A percentile compares a stretch with the other conserved stretches of the same genome.
phyloP scores from a whole-genome alignment of 345 rosid species.

The Cardamine chenopodiifolia region DNA sequence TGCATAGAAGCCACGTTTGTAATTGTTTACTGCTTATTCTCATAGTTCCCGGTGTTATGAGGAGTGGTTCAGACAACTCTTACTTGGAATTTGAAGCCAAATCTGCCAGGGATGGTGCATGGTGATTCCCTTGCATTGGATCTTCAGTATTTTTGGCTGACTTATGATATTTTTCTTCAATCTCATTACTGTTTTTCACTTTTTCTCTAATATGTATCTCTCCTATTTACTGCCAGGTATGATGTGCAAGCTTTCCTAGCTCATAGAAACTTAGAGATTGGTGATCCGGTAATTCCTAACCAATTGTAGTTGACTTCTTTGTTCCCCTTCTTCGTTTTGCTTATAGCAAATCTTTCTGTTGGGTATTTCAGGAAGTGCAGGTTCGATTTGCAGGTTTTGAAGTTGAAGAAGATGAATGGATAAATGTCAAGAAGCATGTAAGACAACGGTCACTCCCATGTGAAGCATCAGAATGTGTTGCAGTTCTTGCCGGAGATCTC shows the following conservation, averaged over 20 bases:
- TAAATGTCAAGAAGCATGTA: conserved; percentile 72
- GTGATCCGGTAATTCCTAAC: conserved; percentile 63
- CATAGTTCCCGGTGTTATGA: conserved; percentile 58
- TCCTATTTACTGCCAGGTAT: conserved; percentile 58
- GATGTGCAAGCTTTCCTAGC: conserved; percentile 78
- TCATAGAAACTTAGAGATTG: conserved; percentile 70
- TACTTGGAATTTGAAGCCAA: conserved; percentile 94
- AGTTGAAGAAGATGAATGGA: conserved; percentile 97
- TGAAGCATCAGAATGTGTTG: conserved; percentile 98
- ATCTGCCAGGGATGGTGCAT: conserved; percentile 97
- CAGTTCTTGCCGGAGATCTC: conserved; percentile 97
- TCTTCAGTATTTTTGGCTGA: conserved; percentile 13
- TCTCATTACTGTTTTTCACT: neutral
- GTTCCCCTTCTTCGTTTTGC: conserved; percentile 18
- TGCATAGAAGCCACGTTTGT: conserved; percentile 11
- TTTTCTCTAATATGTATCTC: conserved; percentile 13
- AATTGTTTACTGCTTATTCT: conserved; percentile 15
- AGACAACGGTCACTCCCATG: conserved; percentile 98
- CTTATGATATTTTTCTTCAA: conserved; percentile 19
- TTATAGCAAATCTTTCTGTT: conserved; percentile 25
- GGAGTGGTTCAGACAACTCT: conserved; percentile 60
- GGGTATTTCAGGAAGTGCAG: conserved; percentile 78
- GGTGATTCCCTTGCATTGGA: conserved; percentile 55
- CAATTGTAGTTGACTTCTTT: conserved; percentile 12
- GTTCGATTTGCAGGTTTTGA: conserved; percentile 96